Evolutionary conservation across 768 basidiomycete genomes (phyloP).

Genomic region (Kondoa malvinella): DNA sequence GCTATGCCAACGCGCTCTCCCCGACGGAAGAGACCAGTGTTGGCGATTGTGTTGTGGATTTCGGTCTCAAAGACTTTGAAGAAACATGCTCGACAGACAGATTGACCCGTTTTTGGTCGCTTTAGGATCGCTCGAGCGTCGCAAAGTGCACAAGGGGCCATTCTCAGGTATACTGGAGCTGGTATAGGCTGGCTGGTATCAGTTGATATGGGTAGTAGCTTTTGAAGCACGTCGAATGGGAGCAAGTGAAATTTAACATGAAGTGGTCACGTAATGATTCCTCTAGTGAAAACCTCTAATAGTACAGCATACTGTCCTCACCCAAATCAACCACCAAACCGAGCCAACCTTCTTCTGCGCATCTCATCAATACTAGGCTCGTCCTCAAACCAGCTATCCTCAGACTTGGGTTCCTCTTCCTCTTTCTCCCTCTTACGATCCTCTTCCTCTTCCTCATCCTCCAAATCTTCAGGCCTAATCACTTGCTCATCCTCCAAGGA

Average conservation of each 20-base stretch:
- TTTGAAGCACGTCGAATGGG: too few species aligned
- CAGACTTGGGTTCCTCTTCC: not conserved
- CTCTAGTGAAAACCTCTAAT: too few species aligned
- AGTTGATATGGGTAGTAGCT: too few species aligned
- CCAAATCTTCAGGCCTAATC: not conserved
- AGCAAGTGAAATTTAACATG: too few species aligned
- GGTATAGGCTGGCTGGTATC: too few species aligned
- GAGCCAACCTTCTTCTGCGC: conserved; percentile 5
- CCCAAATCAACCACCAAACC: conserved; percentile 7
- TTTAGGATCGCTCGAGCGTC: conserved; percentile 77
- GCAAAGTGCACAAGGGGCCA: conserved; percentile 61
- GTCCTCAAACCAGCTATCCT: conserved; percentile 8
- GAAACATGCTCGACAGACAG: conserved; percentile 90
- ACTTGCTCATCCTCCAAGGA: not conserved
- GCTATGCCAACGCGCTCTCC: conserved; percentile 93
- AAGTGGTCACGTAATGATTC: too few species aligned
- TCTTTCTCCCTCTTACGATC: not conserved
- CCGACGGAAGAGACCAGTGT: conserved; percentile 60
- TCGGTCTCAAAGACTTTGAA: conserved; percentile 97
- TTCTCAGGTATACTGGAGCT: too few species aligned
- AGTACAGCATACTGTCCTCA: not conserved
- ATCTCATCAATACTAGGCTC: conserved; percentile 11
- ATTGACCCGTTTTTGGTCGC: conserved; percentile 90
- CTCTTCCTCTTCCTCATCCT: conserved; percentile 8
- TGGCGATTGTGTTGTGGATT: conserved; percentile 83